Evolutionary conservation across 2,329 filamentous ascomycete species (phyloP), one percentile per base, ranked within the genome.

Genomic region (Microsporum audouinii): DNA sequence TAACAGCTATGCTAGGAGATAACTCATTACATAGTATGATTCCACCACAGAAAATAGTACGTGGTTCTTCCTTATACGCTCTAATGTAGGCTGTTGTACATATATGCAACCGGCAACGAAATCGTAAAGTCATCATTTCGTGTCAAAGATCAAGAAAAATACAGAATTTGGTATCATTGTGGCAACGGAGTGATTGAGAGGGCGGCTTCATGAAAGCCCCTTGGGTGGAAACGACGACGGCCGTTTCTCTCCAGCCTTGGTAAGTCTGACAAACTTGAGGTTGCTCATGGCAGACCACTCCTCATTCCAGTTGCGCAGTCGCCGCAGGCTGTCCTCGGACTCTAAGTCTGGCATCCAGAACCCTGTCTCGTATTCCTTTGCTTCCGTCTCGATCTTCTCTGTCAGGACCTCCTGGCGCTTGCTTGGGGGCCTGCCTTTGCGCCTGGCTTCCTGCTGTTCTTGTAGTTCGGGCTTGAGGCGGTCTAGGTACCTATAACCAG

Each of bases 271-370:
- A 80, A 91, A 97, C 63, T 85, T 84, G 66, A 96, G 72, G 6
- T 82, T 86, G 38, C 85, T 84, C 64, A 96, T 80, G 68, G 87
- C 87, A 6, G 88, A 81, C 92, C 92, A 97, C 31, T 88, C 83
- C 2, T 88, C 88, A 65, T 90, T 88, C 89, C 91, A 97, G 27
- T 80, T 79, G 64, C 84, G 81, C 45, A 97, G 74, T 65, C 82
- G 80, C 61, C 80, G 75, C 58, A 88, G 75, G 66, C 86, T 90
- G 56, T 85, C 81, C 45, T 80, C 78, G 47, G 85, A 81, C 60
- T 84, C 82, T 60, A 96, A 77, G 70, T 96, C 88, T 0, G 92
- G 91, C 45, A 95, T 73, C 74, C 72, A 88, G 70, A 96, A 95
- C 0, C 94, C 94, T 59, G 85, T 84, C 65, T 86, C 82, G 66